phyloP scores from a whole-genome alignment of 805 yeast species.

The Ogataea glucozyma region DNA sequence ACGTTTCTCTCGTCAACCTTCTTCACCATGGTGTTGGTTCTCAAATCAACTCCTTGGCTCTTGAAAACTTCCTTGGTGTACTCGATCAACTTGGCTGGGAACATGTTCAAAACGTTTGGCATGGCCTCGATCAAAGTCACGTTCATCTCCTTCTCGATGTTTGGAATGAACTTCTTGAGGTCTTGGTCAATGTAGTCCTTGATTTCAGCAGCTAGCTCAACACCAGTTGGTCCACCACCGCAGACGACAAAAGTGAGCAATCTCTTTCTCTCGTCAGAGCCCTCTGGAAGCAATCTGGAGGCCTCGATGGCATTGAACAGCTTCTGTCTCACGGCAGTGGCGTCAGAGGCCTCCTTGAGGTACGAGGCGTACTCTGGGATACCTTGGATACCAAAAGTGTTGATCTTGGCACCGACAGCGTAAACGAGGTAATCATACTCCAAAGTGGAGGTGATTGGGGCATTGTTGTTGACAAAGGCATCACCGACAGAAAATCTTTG shows the following conservation, averaged over 20 bases:
- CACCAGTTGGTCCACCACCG: constrained; percentile 99
- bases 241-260: constrained; percentile 85
- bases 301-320: constrained; percentile 86
- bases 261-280: constrained; percentile 73
- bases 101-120: constrained; percentile 81
- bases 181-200: constrained; percentile 94
- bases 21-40: constrained; percentile 84
- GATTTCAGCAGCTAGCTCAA: constrained; percentile 92
- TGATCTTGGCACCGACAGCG: constrained; percentile 93
- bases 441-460: constrained; percentile 46
- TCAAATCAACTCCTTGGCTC: constrained; percentile 65
- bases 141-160: constrained; percentile 72
- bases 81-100: constrained; percentile 63
- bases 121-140: constrained; percentile 86
- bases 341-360: constrained; percentile 86
- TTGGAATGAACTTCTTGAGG: constrained; percentile 84
- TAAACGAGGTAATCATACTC: constrained; percentile 80
- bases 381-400: constrained; percentile 93
- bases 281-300: constrained; percentile 74
- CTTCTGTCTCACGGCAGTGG: constrained; percentile 75
- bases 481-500: constrained; percentile 54
- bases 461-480: constrained; percentile 46
- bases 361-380: constrained; percentile 83
- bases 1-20: constrained; percentile 71
- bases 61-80: constrained; percentile 79